Base-by-base conservation (phyloP, 176 grass and related monocot genomes). In the Metroxylon sagu region DNA sequence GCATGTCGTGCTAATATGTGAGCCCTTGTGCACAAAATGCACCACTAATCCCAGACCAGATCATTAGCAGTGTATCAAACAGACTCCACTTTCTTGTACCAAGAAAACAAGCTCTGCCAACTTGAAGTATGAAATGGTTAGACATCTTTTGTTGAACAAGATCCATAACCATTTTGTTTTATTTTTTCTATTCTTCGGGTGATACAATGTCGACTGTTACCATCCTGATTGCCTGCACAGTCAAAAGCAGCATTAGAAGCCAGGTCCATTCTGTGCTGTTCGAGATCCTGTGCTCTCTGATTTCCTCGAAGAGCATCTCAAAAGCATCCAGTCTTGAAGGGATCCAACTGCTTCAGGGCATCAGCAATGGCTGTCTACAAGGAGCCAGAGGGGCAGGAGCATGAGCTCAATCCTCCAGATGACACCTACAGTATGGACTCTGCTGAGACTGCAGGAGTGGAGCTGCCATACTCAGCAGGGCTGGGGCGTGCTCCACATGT, bases 291-390 rank as follows among this genome's bases (percentile, higher is more conserved):
- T 8, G 4, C 1, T 59, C 23, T 14, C 56, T 59, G 1, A 27
- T 4, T 16, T 59, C 56, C 25, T 29, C 6, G 56, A 29, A 26
- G 25, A 27, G 56, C 23, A 58, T 58, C 25, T 58, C 56, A 29
- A 26, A 28, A 58, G 56, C 56, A 58, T 58, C 56, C 5, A 27
- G 1, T 4, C 56, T 58, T 58, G 2, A 59, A 59, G 56, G 16
- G 14, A 59, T 59, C 56, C 56, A 29, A 28, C 26, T 26, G 56
- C 56, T 29, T 29, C 56, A 59, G 56, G 56, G 56, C 56, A 59
- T 59, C 56, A 15, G 56, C 56, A 7, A 28, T 59, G 56, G 56
- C 26, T 29, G 56, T 59, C 25, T 59, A 29, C 25, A 59, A 59
- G 56, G 15, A 6, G 16, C 21, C 10, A 57, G 5, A 26, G 54